A percentile compares a stretch with the other conserved stretches of the same genome.
Evolutionary conservation across 2,329 filamentous ascomycete genomes (phyloP).

Genomic region (Zymoseptoria tritici): DNA sequence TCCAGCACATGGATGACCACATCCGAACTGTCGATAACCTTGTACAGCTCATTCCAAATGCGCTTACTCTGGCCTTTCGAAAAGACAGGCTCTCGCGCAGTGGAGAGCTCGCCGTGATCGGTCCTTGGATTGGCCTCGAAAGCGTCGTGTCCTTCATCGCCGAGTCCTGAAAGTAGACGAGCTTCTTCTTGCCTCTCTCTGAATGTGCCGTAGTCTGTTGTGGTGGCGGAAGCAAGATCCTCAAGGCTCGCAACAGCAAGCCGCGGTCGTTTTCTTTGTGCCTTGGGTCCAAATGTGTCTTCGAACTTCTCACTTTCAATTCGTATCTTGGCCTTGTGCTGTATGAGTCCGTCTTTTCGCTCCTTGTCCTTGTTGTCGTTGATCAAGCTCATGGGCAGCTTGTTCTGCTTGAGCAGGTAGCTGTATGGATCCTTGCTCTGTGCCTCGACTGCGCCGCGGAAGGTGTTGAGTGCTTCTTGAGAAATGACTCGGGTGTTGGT

Average conservation of each 20-base stretch:
- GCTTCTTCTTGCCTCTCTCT: conserved; percentile 73
- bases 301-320: conserved; percentile 80
- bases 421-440: conserved; percentile 85
- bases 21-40: conserved; percentile 91
- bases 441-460: conserved; percentile 86
- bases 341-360: conserved; percentile 70
- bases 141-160: conserved; percentile 26
- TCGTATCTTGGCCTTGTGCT: conserved; percentile 89
- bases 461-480: conserved; percentile 77
- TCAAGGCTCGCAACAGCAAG: conserved; percentile 72
- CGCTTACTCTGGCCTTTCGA: conserved; percentile 90
- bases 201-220: conserved; percentile 74
- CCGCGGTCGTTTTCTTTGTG: conserved; percentile 87
- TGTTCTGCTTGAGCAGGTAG: conserved; percentile 93
- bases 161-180: conserved; percentile 60
- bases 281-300: conserved; percentile 87
- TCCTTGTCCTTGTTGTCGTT: conserved; percentile 60
- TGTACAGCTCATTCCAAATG: conserved; percentile 91
- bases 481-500: conserved; percentile 86
- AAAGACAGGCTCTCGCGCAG: conserved; percentile 65
- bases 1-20: conserved; percentile 94
- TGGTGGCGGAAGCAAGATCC: conserved; percentile 73
- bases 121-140: not conserved
- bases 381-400: conserved; percentile 92
- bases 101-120: conserved; percentile 34